A percentile compares a stretch with the other conserved stretches of the same genome.
These are phyloP conservation scores for Metschnikowia orientalis DNA, from an alignment of 805 yeast species.

Conservation along the genomic window DNA sequence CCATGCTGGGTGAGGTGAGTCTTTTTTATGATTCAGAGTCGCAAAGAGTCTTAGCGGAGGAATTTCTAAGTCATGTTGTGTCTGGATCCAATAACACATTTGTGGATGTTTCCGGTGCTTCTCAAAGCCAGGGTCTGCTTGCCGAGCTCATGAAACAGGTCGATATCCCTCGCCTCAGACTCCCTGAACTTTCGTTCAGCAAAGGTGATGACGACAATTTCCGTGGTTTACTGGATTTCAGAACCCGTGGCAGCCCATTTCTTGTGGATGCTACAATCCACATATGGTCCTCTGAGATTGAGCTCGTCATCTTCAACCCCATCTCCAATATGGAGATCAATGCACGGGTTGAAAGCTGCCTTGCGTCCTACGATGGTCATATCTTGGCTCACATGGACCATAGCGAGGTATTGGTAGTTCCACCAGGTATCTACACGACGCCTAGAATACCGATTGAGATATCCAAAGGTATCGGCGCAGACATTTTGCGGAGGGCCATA, in stretches of 20 bases:
- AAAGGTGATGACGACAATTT: constrained; percentile 17
- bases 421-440: constrained; percentile 51
- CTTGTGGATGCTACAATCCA: constrained; percentile 50
- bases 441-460: constrained; percentile 48
- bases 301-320: constrained; percentile 53
- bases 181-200: constrained; percentile 11
- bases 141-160: constrained; percentile 13
- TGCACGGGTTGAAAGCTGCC: constrained; percentile 42
- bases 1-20: constrained; percentile 19
- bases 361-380: constrained; percentile 45
- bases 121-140: neutral
- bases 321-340: constrained; percentile 41
- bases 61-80: constrained; percentile 20
- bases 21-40: constrained; percentile 11
- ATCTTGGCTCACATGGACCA: constrained; percentile 43
- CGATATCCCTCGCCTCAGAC: constrained; percentile 20
- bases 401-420: constrained; percentile 39
- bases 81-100: constrained; percentile 15
- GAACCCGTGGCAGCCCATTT: constrained; percentile 32
- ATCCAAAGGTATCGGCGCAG: constrained; percentile 44
- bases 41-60: constrained; percentile 12
- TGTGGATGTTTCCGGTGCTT: constrained; percentile 6
- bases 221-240: too few species aligned
- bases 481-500: constrained; percentile 45
- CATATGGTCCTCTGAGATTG: constrained; percentile 50